Conservation (phyloP, 2,329 filamentous ascomycete genomes). For the Calonectria hongkongensis region DNA sequence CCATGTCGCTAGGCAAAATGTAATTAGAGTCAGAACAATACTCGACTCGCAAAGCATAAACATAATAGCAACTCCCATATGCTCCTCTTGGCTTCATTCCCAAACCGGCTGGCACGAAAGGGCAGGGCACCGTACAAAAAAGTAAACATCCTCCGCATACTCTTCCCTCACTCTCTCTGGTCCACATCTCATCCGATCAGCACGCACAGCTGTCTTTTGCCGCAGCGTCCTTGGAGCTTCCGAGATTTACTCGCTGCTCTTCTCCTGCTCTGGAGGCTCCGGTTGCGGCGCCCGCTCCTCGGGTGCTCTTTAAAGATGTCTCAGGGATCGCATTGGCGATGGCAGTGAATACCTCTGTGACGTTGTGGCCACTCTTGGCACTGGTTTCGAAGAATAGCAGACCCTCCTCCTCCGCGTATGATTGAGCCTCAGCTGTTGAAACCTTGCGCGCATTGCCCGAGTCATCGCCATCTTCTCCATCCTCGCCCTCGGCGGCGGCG, state of each 20-base stretch:
- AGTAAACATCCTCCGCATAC: constrained; percentile 45
- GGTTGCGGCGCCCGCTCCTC: constrained; percentile 80
- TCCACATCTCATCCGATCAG: constrained; percentile 63
- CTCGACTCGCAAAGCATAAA: constrained; percentile 45
- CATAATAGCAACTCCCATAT: constrained; percentile 55
- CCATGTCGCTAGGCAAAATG: constrained; percentile 33
- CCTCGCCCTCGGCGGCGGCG: constrained; percentile 65
- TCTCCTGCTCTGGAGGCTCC: constrained; percentile 76
- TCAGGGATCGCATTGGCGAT: constrained; percentile 99
- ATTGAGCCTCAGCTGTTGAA: constrained; percentile 90
- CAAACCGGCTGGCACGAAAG: constrained; percentile 54
- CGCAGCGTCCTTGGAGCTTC: constrained; percentile 81
- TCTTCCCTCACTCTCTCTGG: constrained; percentile 33
- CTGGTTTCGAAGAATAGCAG: constrained; percentile 98
- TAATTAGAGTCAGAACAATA: constrained; percentile 46
- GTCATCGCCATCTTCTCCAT: constrained; percentile 75
- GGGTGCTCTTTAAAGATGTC: constrained; percentile 92
- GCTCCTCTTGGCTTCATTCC: constrained; percentile 54
- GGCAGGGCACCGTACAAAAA: constrained; percentile 53
- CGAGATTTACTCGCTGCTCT: constrained; percentile 88
- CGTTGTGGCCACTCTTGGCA: constrained; percentile 96
- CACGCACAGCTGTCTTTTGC: constrained; percentile 95
- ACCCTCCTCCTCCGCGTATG: constrained; percentile 95
- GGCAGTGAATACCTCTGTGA: constrained; percentile 96
- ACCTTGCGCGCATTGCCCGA: constrained; percentile 89